Conservation (phyloP, 2,329 filamentous ascomycete species). For the Aspergillus aculeatus region DNA sequence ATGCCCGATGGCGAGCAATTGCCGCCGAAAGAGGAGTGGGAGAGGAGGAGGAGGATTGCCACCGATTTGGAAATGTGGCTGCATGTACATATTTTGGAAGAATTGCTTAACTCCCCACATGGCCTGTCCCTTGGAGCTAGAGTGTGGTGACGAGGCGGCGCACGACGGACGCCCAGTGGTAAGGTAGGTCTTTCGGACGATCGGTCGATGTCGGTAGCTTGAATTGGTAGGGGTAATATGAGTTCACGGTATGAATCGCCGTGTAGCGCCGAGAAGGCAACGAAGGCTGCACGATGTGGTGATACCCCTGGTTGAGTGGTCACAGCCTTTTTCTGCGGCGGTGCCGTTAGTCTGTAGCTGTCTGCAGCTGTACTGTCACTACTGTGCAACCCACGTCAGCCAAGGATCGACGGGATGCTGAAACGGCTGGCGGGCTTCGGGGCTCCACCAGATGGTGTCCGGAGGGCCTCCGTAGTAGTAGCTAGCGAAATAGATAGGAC, state of each 20-base stretch:
- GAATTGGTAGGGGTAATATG: background rate
- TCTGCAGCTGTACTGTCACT: too few species aligned
- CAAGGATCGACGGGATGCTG: constrained; percentile 16
- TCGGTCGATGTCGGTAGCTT: background rate
- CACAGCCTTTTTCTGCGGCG: background rate
- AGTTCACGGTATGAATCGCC: background rate
- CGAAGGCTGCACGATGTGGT: background rate
- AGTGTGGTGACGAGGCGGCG: background rate
- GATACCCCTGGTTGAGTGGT: background rate
- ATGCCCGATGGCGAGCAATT: background rate
- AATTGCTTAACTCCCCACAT: constrained; percentile 1
- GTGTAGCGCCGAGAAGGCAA: background rate
- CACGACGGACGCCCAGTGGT: background rate
- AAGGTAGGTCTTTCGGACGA: too few species aligned
- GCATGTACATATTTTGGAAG: constrained; percentile 7
- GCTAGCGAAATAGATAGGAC: background rate
- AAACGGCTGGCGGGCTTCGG: constrained; percentile 10
- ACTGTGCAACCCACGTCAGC: constrained; percentile 12
- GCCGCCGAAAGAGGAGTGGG: background rate
- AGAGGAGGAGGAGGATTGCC: background rate
- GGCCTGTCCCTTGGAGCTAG: background rate
- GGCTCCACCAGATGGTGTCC: background rate
- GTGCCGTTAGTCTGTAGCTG: background rate
- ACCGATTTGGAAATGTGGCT: constrained; percentile 1
- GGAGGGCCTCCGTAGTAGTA: background rate